These are phyloP conservation scores for Metschnikowia borealis DNA, from an alignment of 805 yeast species.

Conservation along the genomic window DNA sequence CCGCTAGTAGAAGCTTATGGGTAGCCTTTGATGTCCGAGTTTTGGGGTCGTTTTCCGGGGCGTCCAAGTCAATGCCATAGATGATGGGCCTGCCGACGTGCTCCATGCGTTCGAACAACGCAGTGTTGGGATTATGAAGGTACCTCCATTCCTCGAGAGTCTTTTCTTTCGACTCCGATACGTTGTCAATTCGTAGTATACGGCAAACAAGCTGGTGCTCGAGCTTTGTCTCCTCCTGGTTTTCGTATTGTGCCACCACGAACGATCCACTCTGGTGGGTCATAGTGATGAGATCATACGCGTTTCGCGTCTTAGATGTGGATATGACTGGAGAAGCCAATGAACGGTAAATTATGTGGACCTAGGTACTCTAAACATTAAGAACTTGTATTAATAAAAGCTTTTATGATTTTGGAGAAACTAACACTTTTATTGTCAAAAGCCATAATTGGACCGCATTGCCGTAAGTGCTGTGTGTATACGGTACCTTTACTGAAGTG, in stretches of 20 bases:
- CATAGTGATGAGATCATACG: not conserved
- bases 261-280: constrained; percentile 9
- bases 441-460: too few relatives aligned
- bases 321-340: not conserved
- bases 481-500: too few relatives aligned
- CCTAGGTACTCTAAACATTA: not conserved
- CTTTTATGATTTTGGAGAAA: too few relatives aligned
- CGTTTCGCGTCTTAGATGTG: not conserved
- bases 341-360: not conserved
- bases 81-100: constrained; percentile 46
- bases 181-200: constrained; percentile 52
- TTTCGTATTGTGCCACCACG: not conserved
- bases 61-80: constrained; percentile 36
- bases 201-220: constrained; percentile 41
- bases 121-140: constrained; percentile 53
- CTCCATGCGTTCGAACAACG: constrained; percentile 52
- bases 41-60: constrained; percentile 17
- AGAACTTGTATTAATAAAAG: too few relatives aligned
- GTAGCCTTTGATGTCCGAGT: constrained; percentile 15
- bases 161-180: constrained; percentile 46
- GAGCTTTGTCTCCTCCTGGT: constrained; percentile 7
- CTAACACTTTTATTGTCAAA: too few relatives aligned
- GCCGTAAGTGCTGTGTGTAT: too few relatives aligned
- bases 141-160: constrained; percentile 54
- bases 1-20: constrained; percentile 58